Evolutionary conservation across 177 flowering plant genomes (phyloP).

Genomic region (Vitis hybrid): DNA sequence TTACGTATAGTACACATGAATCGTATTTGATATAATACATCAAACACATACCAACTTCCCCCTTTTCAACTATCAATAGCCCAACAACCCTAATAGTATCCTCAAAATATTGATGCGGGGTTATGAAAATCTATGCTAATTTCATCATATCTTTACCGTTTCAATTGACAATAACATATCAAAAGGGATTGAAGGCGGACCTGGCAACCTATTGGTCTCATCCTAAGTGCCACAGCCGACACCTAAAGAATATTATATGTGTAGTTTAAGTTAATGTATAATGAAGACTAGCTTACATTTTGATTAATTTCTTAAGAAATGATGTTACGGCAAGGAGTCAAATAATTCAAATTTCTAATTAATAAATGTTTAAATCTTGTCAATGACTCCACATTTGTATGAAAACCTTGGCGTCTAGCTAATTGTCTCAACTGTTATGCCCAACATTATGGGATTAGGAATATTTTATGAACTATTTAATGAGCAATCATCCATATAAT

Average conservation of each 20-base stretch:
- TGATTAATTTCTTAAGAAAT: neutral
- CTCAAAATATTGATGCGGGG: conserved; percentile 23
- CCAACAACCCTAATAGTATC: conserved; percentile 24
- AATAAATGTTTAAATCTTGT: conserved; percentile 15
- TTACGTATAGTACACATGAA: conserved; percentile 38
- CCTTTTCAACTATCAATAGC: conserved; percentile 19
- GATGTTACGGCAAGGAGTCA: conserved; percentile 3
- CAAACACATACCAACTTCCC: conserved; percentile 15
- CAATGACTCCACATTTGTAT: conserved; percentile 4
- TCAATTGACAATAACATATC: conserved; percentile 24
- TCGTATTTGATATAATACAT: conserved; percentile 10
- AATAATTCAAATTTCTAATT: neutral
- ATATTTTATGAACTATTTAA: conserved; percentile 9
- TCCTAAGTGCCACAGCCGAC: neutral
- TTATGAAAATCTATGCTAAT: conserved; percentile 35
- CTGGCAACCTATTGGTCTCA: conserved; percentile 3
- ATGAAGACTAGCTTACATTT: too few species aligned
- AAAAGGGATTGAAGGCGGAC: neutral
- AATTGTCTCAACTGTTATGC: conserved; percentile 52
- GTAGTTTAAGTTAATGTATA: too few species aligned
- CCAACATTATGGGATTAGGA: conserved; percentile 26
- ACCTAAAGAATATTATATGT: too few species aligned
- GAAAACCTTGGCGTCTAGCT: neutral
- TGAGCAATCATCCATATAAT: conserved; percentile 2
- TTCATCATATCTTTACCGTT: conserved; percentile 46